These are phyloP conservation scores for Saccharomyces mikatae DNA, from an alignment of 805 yeast genomes.

Conservation along the genomic window DNA sequence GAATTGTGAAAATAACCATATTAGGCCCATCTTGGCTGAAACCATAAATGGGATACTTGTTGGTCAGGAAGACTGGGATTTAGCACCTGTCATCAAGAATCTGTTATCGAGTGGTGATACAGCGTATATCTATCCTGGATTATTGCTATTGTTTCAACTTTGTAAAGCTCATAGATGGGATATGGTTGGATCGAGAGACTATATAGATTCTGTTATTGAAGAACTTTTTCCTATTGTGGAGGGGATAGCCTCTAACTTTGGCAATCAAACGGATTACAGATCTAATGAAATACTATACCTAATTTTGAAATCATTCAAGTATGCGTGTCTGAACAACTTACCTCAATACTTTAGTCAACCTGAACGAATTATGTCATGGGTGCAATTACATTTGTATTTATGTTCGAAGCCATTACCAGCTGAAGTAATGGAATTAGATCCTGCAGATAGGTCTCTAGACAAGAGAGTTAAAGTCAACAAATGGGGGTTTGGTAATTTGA, in stretches of 20 bases:
- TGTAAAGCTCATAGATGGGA: constrained; percentile 50
- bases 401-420: constrained; percentile 48
- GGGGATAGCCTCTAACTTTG: constrained; percentile 38
- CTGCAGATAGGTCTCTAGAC: constrained; percentile 39
- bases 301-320: constrained; percentile 60
- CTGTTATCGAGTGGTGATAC: constrained; percentile 33
- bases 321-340: constrained; percentile 48
- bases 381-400: constrained; percentile 54
- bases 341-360: constrained; percentile 42
- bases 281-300: constrained; percentile 47
- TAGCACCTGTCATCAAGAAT: constrained; percentile 28
- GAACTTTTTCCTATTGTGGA: constrained; percentile 52
- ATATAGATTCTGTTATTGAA: constrained; percentile 40
- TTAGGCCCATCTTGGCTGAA: constrained; percentile 50
- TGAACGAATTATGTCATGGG: constrained; percentile 46
- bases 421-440: constrained; percentile 41
- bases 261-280: constrained; percentile 27
- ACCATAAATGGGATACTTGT: constrained; percentile 48
- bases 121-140: constrained; percentile 43
- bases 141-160: constrained; percentile 48
- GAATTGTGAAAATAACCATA: constrained; percentile 33
- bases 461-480: constrained; percentile 66
- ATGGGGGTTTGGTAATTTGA: constrained; percentile 80
- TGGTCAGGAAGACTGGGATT: constrained; percentile 35
- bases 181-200: constrained; percentile 38